phyloP scores from a whole-genome alignment of 2,329 filamentous ascomycete genomes.

The Cladophialophora bantiana region DNA sequence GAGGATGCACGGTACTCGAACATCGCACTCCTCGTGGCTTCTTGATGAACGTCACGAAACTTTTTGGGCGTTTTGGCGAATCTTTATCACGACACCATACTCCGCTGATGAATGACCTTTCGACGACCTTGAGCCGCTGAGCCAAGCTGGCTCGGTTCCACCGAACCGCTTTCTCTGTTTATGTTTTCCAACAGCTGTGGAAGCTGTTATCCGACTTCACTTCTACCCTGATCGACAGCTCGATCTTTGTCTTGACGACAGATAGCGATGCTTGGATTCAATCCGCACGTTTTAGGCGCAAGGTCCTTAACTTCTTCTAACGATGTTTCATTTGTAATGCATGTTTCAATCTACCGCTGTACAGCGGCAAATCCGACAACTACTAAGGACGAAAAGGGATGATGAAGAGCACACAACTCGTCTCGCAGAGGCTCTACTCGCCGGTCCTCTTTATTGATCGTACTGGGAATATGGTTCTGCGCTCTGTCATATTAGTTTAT shows the following conservation, averaged over 20 bases:
- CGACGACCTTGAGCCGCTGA: constrained; percentile 37
- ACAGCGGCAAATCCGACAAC: constrained; percentile 13
- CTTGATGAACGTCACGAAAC: constrained; percentile 16
- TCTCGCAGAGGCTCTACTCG: constrained; percentile 30
- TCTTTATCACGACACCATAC: constrained; percentile 30
- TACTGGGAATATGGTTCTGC: constrained; percentile 39
- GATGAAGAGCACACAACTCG: constrained; percentile 26
- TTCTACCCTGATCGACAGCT: constrained; percentile 15
- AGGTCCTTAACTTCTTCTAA: constrained; percentile 5
- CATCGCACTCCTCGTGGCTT: constrained; percentile 21
- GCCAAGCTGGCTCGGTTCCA: constrained; percentile 37
- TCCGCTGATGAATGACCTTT: constrained; percentile 32
- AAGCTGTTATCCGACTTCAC: constrained; percentile 26
- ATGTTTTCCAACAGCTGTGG: constrained; percentile 24
- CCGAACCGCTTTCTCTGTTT: constrained; percentile 23
- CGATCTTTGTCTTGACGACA: constrained; percentile 10
- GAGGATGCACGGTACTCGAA: constrained; percentile 29
- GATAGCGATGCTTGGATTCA: constrained; percentile 10
- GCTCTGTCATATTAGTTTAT: constrained; percentile 43
- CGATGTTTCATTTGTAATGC: constrained; percentile 34
- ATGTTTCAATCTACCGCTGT: constrained; percentile 15
- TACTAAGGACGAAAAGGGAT: constrained; percentile 15
- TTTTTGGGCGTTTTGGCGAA: constrained; percentile 30
- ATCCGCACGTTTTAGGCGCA: constrained; percentile 2
- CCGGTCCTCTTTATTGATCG: constrained; percentile 43